Evolutionary conservation across 495 filamentous ascomycete species (phyloP), one percentile per base, ranked within the genome.

Genomic region (Monascus purpureus): DNA sequence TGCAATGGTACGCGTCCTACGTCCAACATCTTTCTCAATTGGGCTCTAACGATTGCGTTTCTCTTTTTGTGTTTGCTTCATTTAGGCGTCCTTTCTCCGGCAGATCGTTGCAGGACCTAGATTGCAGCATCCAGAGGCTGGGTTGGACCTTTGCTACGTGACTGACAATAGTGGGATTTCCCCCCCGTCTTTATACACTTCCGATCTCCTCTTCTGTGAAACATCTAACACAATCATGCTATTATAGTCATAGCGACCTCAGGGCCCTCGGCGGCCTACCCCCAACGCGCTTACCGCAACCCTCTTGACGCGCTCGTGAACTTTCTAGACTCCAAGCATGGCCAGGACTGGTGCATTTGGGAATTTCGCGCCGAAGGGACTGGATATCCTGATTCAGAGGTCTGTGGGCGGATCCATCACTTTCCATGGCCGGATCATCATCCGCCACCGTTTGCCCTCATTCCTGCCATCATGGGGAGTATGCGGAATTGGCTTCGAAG

Each of bases 341-440:
- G 72, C 32, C 52, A 65, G 7, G 61, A 84, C 35, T 96, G 88
- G 90, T 70, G 75, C 7, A 93, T 97, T 41, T 97, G 85, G 84
- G 90, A 97, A 48, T 95, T 96, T 46, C 76, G 92, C 22, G 90
- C 84, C 19, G 90, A 97, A 50, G 90, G 90, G 6, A 93, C 92
- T 0, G 90, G 90, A 0, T 97, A 97, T 44, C 82, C 82, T 0
- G 90, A 96, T 50, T 68, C 68, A 15, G 87, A 90, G 35, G 86
- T 97, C 1, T 82, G 87, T 46, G 65, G 70, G 17, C 61, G 86
- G 0, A 75, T 96, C 29, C 69, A 77, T 39, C 90, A 96, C 57
- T 95, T 80, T 42, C 90, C 90, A 1, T 97, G 82, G 71, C 92
- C 92, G 0, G 90, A 97, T 50, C 90, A 97, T 49, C 90, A 96